phyloP scores from a whole-genome alignment of 306 rosid species.

The Lablab purpureus region DNA sequence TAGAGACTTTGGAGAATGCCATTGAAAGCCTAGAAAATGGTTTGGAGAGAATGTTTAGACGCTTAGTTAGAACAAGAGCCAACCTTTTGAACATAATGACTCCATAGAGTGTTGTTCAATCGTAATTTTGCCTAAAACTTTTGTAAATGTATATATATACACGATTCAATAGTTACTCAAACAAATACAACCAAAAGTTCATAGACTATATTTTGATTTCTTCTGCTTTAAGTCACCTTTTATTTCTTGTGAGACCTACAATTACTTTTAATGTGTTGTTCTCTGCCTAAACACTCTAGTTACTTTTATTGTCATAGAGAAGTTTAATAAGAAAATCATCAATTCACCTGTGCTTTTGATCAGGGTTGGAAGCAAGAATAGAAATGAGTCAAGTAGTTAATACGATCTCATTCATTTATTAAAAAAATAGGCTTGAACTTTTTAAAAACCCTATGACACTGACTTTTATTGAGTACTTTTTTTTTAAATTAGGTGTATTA shows the following conservation, averaged over 20 bases:
- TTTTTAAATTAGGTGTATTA: too few species aligned
- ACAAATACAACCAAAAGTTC: slow-evolving; percentile 36
- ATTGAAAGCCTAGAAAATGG: slow-evolving; percentile 64
- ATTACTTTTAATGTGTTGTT: not conserved
- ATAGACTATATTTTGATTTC: not conserved
- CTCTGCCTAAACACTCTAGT: not conserved
- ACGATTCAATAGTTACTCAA: not conserved
- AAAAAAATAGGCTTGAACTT: too few species aligned
- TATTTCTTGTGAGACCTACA: not conserved
- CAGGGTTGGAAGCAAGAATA: too few species aligned
- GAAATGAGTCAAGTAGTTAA: too few species aligned
- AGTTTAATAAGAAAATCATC: not conserved
- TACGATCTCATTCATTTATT: too few species aligned
- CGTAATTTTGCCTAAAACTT: slow-evolving; percentile 17
- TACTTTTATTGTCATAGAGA: too few species aligned
- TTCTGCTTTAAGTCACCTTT: not conserved
- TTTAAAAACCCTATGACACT: too few species aligned
- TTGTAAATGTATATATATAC: slow-evolving; percentile 35
- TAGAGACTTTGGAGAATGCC: slow-evolving; percentile 59
- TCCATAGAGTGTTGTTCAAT: slow-evolving; percentile 40
- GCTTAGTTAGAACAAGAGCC: slow-evolving; percentile 64
- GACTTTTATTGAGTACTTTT: too few species aligned
- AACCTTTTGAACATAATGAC: slow-evolving; percentile 68
- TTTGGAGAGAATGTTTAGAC: slow-evolving; percentile 59
- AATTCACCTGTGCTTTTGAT: too few species aligned